Evolutionary conservation across 805 yeast genomes (phyloP).

Genomic region (Wickerhamomyces alni): DNA sequence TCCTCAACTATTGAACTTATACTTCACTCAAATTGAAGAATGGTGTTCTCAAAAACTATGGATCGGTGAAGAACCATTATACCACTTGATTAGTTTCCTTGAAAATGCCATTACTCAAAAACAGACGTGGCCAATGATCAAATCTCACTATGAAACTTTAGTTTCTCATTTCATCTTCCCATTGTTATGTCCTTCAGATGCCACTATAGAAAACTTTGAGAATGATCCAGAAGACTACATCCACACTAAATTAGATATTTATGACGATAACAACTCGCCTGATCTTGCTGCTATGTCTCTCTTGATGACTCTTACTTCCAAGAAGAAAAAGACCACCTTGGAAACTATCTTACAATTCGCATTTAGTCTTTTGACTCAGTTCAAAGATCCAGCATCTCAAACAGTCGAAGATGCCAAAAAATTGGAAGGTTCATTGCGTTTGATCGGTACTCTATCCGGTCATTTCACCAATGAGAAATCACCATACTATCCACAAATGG

Average conservation of each 20-base stretch:
- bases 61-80: conserved; percentile 62
- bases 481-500: conserved; percentile 59
- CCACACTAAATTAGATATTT: conserved; percentile 59
- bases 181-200: conserved; percentile 61
- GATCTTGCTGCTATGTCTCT: conserved; percentile 77
- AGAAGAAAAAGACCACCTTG: conserved; percentile 55
- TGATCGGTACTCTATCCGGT: conserved; percentile 68
- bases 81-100: conserved; percentile 56
- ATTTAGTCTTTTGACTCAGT: conserved; percentile 37
- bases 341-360: conserved; percentile 58
- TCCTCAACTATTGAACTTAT: conserved; percentile 65
- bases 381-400: conserved; percentile 26
- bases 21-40: conserved; percentile 58
- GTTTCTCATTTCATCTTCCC: conserved; percentile 74
- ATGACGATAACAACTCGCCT: conserved; percentile 59
- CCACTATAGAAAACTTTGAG: conserved; percentile 68
- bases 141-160: conserved; percentile 58
- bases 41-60: conserved; percentile 69
- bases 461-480: conserved; percentile 49
- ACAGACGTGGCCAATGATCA: conserved; percentile 59
- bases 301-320: conserved; percentile 63
- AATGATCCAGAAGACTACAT: conserved; percentile 87
- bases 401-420: conserved; percentile 49
- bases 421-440: conserved; percentile 74
- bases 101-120: conserved; percentile 55